These are phyloP conservation scores for Peniophora sp. DNA, from an alignment of 1,284 basidiomycete genomes.

Conservation along the genomic window DNA sequence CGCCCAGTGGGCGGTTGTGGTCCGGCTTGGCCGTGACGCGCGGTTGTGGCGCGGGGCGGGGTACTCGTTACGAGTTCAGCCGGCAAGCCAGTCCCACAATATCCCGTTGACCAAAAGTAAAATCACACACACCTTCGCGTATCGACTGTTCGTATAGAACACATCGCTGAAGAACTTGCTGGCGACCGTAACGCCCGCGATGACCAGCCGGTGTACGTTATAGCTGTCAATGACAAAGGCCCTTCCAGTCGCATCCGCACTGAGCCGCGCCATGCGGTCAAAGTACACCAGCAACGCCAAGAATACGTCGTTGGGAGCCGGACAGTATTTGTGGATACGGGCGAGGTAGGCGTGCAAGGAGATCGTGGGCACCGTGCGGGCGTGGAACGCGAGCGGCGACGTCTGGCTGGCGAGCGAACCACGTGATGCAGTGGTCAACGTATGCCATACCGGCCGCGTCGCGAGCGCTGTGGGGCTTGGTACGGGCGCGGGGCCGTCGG, in stretches of 20 bases:
- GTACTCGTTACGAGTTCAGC: too few relatives aligned
- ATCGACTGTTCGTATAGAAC: slow-evolving; percentile 98
- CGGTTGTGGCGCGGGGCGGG: too few relatives aligned
- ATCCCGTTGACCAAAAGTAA: not conserved
- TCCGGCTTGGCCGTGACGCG: too few relatives aligned
- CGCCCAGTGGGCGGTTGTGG: too few relatives aligned
- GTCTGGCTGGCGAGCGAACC: slow-evolving; percentile 72
- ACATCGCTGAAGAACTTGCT: slow-evolving; percentile 99
- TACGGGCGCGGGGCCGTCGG: slow-evolving; percentile 9
- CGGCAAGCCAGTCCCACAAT: not conserved
- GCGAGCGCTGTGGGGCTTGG: slow-evolving; percentile 20
- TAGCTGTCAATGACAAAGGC: slow-evolving; percentile 95
- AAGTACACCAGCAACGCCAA: slow-evolving; percentile 93
- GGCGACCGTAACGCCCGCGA: slow-evolving; percentile 95
- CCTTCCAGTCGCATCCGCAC: slow-evolving; percentile 55
- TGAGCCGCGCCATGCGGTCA: slow-evolving; percentile 79
- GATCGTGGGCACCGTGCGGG: slow-evolving; percentile 92
- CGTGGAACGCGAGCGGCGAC: slow-evolving; percentile 89
- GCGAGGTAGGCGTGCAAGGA: slow-evolving; percentile 91
- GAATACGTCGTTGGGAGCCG: slow-evolving; percentile 97
- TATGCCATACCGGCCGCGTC: slow-evolving; percentile 47
- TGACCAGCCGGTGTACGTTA: slow-evolving; percentile 91
- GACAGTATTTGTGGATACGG: slow-evolving; percentile 96
- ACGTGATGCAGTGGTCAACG: slow-evolving; percentile 75
- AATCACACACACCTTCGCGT: slow-evolving; percentile 82